These are phyloP conservation scores for Gracilariopsis chorda DNA, from an alignment of 23 red algal genomes.

Conservation along the genomic window DNA sequence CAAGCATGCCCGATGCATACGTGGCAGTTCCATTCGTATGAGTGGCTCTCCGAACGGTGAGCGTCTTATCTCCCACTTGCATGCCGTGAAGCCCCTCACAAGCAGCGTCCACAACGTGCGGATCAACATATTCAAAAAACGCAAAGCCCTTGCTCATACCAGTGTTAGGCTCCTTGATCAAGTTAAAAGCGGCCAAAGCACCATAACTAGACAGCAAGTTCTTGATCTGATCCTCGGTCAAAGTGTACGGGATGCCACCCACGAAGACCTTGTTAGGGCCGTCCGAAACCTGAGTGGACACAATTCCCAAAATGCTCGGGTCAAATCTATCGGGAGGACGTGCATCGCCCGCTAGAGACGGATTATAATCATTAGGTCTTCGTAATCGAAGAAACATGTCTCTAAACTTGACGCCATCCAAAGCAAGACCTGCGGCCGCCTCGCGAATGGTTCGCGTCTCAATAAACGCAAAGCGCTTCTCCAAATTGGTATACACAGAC, in stretches of 20 bases:
- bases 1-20: background rate
- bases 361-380: slow-evolving; percentile 86
- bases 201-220: slow-evolving; percentile 72
- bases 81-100: slow-evolving; percentile 79
- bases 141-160: slow-evolving; percentile 94
- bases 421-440: slow-evolving; percentile 65
- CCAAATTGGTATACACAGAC: slow-evolving; percentile 88
- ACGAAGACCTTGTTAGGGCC: slow-evolving; percentile 94
- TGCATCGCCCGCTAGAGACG: background rate
- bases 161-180: slow-evolving; percentile 91
- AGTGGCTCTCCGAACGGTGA: slow-evolving; percentile 79
- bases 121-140: slow-evolving; percentile 89
- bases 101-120: slow-evolving; percentile 66
- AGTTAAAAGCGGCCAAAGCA: slow-evolving; percentile 80
- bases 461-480: slow-evolving; percentile 95
- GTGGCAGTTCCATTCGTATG: slow-evolving; percentile 11
- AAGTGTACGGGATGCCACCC: slow-evolving; percentile 87
- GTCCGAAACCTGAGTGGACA: slow-evolving; percentile 87
- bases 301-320: slow-evolving; percentile 76
- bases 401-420: slow-evolving; percentile 87
- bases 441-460: slow-evolving; percentile 77
- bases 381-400: slow-evolving; percentile 82
- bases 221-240: slow-evolving; percentile 91
- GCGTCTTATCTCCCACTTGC: slow-evolving; percentile 79
- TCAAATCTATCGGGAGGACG: slow-evolving; percentile 67